A percentile compares a stretch with the other conserved stretches of the same genome.
phyloP scores from a whole-genome alignment of 345 rosid species.

The Punica granatum region DNA sequence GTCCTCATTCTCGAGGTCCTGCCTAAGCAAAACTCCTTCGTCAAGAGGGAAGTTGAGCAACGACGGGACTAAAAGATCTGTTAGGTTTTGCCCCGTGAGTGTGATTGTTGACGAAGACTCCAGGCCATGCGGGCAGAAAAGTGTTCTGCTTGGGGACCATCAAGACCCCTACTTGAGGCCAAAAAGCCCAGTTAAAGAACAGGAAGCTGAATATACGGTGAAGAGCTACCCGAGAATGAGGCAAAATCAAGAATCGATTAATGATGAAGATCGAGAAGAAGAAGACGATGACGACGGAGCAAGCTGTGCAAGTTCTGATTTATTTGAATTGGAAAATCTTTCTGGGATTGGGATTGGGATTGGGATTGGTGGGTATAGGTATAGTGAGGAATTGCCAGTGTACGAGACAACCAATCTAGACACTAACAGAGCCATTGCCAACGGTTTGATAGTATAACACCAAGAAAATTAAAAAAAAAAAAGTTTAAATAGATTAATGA shows the following conservation, averaged over 20 bases:
- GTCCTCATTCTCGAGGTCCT: conserved; percentile 83
- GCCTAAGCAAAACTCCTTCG: conserved; percentile 67
- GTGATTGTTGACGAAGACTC: conserved; percentile 71
- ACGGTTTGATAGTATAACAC: conserved; percentile 52
- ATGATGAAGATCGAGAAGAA: conserved; percentile 7
- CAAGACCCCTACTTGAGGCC: conserved; percentile 18
- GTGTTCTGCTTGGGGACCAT: conserved; percentile 3
- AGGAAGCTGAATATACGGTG: conserved; percentile 60
- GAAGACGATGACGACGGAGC: conserved; percentile 52
- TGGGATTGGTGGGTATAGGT: conserved; percentile 26
- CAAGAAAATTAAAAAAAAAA: conserved; percentile 1
- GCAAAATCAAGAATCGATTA: conserved; percentile 8
- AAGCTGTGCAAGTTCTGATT: conserved; percentile 90
- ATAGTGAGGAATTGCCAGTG: conserved; percentile 81
- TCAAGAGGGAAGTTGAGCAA: conserved; percentile 35
- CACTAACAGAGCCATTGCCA: conserved; percentile 72
- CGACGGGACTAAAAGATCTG: conserved; percentile 48
- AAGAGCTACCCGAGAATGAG: conserved; percentile 54
- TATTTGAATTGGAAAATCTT: conserved; percentile 86
- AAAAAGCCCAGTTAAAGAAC: conserved; percentile 46
- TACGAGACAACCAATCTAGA: conserved; percentile 79
- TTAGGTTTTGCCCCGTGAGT: conserved; percentile 73
- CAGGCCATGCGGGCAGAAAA: conserved; percentile 50
- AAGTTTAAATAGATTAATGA: conserved; percentile 17
- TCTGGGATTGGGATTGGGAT: conserved; percentile 57